phyloP scores from a whole-genome alignment of 371 early-diverging fungal species.

The Mucor sp. region DNA sequence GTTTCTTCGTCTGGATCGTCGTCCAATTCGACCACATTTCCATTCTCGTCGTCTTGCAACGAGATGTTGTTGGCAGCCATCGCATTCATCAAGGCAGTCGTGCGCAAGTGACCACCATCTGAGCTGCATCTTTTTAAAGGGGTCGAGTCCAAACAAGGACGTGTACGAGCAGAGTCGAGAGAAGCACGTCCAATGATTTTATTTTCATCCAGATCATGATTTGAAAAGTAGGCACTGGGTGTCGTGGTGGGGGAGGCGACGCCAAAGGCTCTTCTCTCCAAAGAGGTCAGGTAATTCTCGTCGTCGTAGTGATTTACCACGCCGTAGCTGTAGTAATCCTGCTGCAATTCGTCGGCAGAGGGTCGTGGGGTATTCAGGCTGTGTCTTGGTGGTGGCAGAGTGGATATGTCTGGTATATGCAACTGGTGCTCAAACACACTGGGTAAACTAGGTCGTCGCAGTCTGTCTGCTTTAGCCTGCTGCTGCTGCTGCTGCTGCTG shows the following conservation, averaged over 20 bases:
- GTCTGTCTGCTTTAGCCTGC: slow-evolving; percentile 8
- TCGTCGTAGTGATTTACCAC: slow-evolving; percentile 30
- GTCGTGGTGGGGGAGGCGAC: slow-evolving; percentile 2
- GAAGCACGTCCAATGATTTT: slow-evolving; percentile 14
- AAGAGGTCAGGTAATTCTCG: slow-evolving; percentile 41
- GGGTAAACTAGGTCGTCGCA: slow-evolving; percentile 27
- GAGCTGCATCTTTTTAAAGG: slow-evolving; percentile 44
- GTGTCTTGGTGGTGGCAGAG: slow-evolving; percentile 23
- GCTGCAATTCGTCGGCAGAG: slow-evolving; percentile 18
- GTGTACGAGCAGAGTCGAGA: slow-evolving; percentile 1
- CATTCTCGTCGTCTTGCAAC: slow-evolving; percentile 9
- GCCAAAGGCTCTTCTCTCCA: slow-evolving; percentile 46
- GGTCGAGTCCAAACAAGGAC: slow-evolving; percentile 10
- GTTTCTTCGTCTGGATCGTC: background rate
- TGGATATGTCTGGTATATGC: slow-evolving; percentile 27
- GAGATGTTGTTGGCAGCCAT: slow-evolving; percentile 37
- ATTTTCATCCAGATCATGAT: background rate
- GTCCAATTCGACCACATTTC: slow-evolving; percentile 2
- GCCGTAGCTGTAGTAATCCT: slow-evolving; percentile 36
- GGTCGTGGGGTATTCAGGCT: slow-evolving; percentile 25
- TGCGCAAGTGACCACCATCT: slow-evolving; percentile 41
- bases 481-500: slow-evolving; percentile 6
- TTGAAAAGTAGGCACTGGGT: background rate
- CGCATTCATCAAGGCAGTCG: slow-evolving; percentile 43
- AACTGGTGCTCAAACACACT: slow-evolving; percentile 23